Evolutionary conservation across 2,329 filamentous ascomycete species (phyloP).

Genomic region (Phaeosphaeriaceae sp.): DNA sequence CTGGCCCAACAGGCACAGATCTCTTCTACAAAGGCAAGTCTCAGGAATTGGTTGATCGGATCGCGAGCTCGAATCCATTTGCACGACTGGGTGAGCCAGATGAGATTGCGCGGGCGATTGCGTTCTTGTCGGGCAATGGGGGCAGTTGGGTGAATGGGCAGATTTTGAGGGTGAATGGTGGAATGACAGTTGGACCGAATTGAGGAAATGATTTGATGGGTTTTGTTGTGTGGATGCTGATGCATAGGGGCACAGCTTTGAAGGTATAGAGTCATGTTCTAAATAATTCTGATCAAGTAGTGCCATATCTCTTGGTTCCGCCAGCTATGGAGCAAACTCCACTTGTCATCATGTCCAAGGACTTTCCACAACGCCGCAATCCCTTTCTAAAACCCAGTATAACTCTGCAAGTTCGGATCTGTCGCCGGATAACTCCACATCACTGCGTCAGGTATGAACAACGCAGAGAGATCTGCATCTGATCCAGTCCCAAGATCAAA

Average conservation of each 20-base stretch:
- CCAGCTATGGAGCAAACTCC: too few relatives aligned
- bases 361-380: background rate
- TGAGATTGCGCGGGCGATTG: conserved; percentile 35
- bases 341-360: too few relatives aligned
- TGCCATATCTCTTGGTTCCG: too few relatives aligned
- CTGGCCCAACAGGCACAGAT: conserved; percentile 64
- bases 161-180: conserved; percentile 36
- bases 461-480: conserved; percentile 44
- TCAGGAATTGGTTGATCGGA: conserved; percentile 28
- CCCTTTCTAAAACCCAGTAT: conserved; percentile 15
- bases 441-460: conserved; percentile 47
- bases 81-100: conserved; percentile 28
- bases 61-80: conserved; percentile 26
- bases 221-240: background rate
- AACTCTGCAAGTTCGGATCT: conserved; percentile 22
- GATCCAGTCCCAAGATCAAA: conserved; percentile 46
- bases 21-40: conserved; percentile 58
- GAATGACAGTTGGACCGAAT: conserved; percentile 24
- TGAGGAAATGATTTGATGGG: background rate
- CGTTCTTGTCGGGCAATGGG: conserved; percentile 21
- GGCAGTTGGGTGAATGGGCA: conserved; percentile 38
- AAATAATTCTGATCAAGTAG: too few relatives aligned
- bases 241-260: too few relatives aligned
- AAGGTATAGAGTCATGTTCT: too few relatives aligned
- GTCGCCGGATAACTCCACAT: conserved; percentile 35